phyloP scores from a whole-genome alignment of 306 rosid genomes.

The Dryas alaskensis region DNA sequence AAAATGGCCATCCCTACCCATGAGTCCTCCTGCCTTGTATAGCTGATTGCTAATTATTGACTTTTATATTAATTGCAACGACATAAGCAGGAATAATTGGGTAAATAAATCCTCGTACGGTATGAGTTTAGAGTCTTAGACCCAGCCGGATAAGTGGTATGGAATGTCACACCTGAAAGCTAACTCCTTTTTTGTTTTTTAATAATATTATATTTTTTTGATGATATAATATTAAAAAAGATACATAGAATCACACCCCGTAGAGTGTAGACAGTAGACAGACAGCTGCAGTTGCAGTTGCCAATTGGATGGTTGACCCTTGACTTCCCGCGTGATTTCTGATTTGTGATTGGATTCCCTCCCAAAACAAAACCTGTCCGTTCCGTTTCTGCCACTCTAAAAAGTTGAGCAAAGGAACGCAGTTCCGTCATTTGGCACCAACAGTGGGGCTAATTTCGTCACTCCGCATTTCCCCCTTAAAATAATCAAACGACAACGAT shows the following conservation, averaged over 20 bases:
- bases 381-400: slow-evolving; percentile 43
- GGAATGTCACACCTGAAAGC: too few relatives aligned
- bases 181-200: too few relatives aligned
- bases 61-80: too few relatives aligned
- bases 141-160: too few relatives aligned
- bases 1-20: too few relatives aligned
- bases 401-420: neutral
- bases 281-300: neutral
- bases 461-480: slow-evolving; percentile 21
- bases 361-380: slow-evolving; percentile 18
- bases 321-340: slow-evolving; percentile 28
- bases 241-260: neutral
- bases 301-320: slow-evolving; percentile 10
- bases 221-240: neutral
- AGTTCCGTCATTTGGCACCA: slow-evolving; percentile 6
- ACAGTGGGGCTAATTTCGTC: slow-evolving; percentile 12
- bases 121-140: too few relatives aligned
- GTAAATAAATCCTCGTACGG: too few relatives aligned
- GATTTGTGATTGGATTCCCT: neutral
- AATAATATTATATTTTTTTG: too few relatives aligned
- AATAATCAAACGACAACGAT: slow-evolving; percentile 46
- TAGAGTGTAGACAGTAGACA: neutral
- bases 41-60: too few relatives aligned
- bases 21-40: too few relatives aligned
- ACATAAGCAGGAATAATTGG: too few relatives aligned